Evolutionary conservation across 768 basidiomycete genomes (phyloP), one percentile per base, ranked within the genome.

Genomic region (Rubroboletus satanas): DNA sequence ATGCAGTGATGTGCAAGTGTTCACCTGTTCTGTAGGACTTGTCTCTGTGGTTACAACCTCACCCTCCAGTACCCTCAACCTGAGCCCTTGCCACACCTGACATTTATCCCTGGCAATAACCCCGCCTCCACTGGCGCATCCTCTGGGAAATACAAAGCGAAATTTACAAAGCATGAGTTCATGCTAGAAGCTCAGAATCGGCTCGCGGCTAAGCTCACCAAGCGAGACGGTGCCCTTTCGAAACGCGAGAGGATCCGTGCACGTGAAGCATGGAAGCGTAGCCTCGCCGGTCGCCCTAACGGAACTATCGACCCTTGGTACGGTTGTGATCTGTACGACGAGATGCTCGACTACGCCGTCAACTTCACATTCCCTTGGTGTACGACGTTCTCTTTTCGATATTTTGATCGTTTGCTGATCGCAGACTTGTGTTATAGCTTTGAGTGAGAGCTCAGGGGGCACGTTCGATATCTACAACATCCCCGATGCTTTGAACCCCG

Each of bases 311-410:
- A 84, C 60, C 67, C 80, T 29, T 82, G 81, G 83, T 86, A 85
- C 44, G 83, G 83, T 6, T 90, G 88, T 68, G 74, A 82, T 51
- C 65, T 88, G 11, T 77, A 81, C 45, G 80, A 83, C 54, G 81
- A 85, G 72, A 79, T 84, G 69, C 62, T 86, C 32, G 87, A 89
- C 68, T 89, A 89, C 59, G 84, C 87, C 15, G 49, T 82, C 55
- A 90, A 90, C 63, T 88, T 76, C 63, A 86, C 87, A 0, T 82
- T 77, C 63, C 88, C 88, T 2, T 81, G 79, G 80, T 62, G 75
- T 82, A 71, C 21, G 76, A 17, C 29, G 6, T 38, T 41, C n/a
- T 57, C 21, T 7, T 41, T 23, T 7, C 31, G 28, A 15, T 43
- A 12, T 35, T 54, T 23, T 29, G 39, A 55, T 32, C 46, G n/a